Conservation (phyloP, 257 asterid genomes). For the Gentiana macrophylla region DNA sequence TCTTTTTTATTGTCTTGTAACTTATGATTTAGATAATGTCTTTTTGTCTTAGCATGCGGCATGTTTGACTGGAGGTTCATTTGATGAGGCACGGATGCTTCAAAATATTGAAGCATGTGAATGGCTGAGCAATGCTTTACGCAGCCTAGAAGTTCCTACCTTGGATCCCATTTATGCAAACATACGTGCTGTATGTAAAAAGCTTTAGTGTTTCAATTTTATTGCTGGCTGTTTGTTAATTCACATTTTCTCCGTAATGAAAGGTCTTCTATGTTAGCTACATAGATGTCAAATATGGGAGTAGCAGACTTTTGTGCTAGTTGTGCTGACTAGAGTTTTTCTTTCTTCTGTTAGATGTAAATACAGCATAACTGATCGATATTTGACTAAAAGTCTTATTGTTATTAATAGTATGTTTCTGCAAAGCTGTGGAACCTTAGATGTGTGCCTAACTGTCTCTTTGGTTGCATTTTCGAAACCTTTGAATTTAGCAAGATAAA, state of each 20-base stretch:
- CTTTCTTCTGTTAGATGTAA: too few species aligned
- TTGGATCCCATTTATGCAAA: conserved; percentile 60
- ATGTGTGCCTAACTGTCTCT: too few species aligned
- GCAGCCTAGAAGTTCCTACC: conserved; percentile 60
- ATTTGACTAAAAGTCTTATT: too few species aligned
- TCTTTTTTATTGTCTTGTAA: conserved; percentile 7
- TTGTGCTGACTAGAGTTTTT: too few species aligned
- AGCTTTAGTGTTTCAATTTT: not conserved
- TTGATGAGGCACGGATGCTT: conserved; percentile 88
- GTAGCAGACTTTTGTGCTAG: too few species aligned
- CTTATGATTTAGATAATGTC: conserved; percentile 1
- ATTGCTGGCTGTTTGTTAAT: too few species aligned
- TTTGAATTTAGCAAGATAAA: not conserved
- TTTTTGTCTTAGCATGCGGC: conserved; percentile 56
- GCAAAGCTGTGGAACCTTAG: too few species aligned
- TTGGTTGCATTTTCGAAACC: not conserved
- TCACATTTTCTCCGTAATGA: too few species aligned
- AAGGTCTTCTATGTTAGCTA: too few species aligned
- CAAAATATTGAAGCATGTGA: conserved; percentile 90
- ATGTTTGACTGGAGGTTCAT: conserved; percentile 67
- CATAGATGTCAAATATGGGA: too few species aligned
- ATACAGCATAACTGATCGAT: too few species aligned
- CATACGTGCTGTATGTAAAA: conserved; percentile 67
- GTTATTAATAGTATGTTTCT: too few species aligned
- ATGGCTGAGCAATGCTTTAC: conserved; percentile 74